Evolutionary conservation across 192 early-diverging fungal genomes (phyloP).

Genomic region (Backusella psychrophila): DNA sequence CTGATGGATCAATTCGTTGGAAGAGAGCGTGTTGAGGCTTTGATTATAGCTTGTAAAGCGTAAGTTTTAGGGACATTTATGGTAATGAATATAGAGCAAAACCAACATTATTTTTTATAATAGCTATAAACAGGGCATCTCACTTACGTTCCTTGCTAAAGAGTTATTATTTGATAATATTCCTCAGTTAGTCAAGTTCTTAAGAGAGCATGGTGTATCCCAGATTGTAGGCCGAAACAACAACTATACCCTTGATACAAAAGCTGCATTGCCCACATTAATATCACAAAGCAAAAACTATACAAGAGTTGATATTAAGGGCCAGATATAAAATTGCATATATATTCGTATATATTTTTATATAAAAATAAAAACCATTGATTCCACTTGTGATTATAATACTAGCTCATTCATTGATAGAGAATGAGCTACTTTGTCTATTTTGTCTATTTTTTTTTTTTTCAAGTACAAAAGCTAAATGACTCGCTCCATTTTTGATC

Average conservation of each 20-base stretch:
- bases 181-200: constrained; percentile 45
- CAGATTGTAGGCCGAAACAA: constrained; percentile 25
- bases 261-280: constrained; percentile 51
- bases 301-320: constrained; percentile 71
- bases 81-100: not conserved
- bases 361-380: no score
- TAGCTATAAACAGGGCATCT: constrained; percentile 15
- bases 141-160: not conserved
- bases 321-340: constrained; percentile 52
- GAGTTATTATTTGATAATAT: not conserved
- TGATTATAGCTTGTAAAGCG: constrained; percentile 75
- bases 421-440: no score
- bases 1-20: constrained; percentile 91
- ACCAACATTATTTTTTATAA: no score
- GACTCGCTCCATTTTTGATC: no score
- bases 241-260: constrained; percentile 49
- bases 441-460: no score
- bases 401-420: no score
- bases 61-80: constrained; percentile 33
- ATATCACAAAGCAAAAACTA: constrained; percentile 55
- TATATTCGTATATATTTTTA: not conserved
- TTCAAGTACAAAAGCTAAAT: no score
- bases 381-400: no score
- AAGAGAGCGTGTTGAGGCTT: constrained; percentile 79
- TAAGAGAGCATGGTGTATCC: constrained; percentile 36